Evolutionary conservation across 495 filamentous ascomycete species (phyloP).

Genomic region (Talaromyces trachyspermus): DNA sequence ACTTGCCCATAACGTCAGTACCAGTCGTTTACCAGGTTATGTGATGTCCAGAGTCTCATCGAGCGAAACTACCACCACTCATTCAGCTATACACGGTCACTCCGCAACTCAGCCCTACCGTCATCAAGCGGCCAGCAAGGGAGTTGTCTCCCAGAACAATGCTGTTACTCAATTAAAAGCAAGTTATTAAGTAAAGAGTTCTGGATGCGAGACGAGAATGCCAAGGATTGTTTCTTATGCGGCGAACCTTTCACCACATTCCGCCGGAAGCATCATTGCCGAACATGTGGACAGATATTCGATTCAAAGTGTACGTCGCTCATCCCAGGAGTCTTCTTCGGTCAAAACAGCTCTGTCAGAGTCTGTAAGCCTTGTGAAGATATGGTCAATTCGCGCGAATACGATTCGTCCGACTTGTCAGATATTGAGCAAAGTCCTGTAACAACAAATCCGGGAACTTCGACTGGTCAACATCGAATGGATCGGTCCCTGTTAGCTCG

Average conservation of each 20-base stretch:
- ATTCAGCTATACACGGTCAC: conserved; percentile 23
- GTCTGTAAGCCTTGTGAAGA: conserved; percentile 93
- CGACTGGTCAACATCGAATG: conserved; percentile 4
- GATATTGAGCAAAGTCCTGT: conserved; percentile 58
- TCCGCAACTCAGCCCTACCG: conserved; percentile 8
- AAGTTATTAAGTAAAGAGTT: conserved; percentile 88
- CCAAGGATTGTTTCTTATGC: conserved; percentile 94
- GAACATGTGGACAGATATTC: conserved; percentile 90
- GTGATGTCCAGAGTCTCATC: conserved; percentile 28
- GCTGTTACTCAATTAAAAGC: conserved; percentile 52
- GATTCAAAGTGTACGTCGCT: conserved; percentile 92
- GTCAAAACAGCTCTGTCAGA: conserved; percentile 75
- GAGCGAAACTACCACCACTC: conserved; percentile 22
- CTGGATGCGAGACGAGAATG: conserved; percentile 99
- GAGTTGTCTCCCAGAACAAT: conserved; percentile 37
- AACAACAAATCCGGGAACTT: conserved; percentile 28
- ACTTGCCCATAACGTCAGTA: conserved; percentile 12
- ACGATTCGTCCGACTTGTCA: conserved; percentile 85
- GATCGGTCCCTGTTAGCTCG: not conserved
- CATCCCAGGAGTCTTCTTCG: conserved; percentile 77
- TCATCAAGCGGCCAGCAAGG: conserved; percentile 8
- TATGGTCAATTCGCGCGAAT: conserved; percentile 84
- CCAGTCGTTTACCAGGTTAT: conserved; percentile 28
- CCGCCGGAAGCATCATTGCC: conserved; percentile 92
- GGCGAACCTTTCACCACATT: conserved; percentile 86